These are phyloP conservation scores for Flaveria brownii DNA, from an alignment of 129 eudicot species.

Conservation along the genomic window DNA sequence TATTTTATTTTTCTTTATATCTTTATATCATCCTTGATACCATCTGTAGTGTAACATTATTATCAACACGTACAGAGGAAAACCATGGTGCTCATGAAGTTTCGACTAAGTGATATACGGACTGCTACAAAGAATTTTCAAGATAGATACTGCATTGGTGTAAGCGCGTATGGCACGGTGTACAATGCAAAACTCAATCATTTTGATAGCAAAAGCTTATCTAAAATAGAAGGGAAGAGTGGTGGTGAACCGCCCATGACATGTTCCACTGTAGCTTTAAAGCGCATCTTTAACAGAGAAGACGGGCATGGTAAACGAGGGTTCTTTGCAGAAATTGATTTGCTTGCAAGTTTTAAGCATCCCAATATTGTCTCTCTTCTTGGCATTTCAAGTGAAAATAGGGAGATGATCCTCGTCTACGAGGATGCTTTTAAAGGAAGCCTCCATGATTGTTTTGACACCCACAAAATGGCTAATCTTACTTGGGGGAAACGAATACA, in stretches of 20 bases:
- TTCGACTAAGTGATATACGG: background rate
- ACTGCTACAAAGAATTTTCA: background rate
- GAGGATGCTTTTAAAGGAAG: background rate
- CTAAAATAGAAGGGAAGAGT: background rate
- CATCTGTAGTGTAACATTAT: too few relatives aligned
- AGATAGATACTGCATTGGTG: background rate
- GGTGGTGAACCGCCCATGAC: background rate
- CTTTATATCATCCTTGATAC: too few relatives aligned
- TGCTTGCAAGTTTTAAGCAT: conserved; percentile 1
- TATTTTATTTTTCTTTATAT: too few relatives aligned
- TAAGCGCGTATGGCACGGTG: background rate
- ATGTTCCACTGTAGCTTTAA: background rate
- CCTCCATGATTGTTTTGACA: background rate
- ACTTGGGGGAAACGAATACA: background rate
- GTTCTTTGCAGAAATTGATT: background rate
- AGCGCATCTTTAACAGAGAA: conserved; percentile 2
- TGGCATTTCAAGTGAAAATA: background rate
- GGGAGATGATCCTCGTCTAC: background rate
- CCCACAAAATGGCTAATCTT: background rate
- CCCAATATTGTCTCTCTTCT: conserved; percentile 2
- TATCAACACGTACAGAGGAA: background rate
- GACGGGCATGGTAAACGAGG: background rate
- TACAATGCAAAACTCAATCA: background rate
- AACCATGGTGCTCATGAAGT: background rate
- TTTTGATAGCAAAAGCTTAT: background rate